Percentiles rank a stretch among this genome's conserved stretches.
Evolutionary conservation across 2,329 filamentous ascomycete genomes (phyloP).

Genomic region (Westerdykella ornata): DNA sequence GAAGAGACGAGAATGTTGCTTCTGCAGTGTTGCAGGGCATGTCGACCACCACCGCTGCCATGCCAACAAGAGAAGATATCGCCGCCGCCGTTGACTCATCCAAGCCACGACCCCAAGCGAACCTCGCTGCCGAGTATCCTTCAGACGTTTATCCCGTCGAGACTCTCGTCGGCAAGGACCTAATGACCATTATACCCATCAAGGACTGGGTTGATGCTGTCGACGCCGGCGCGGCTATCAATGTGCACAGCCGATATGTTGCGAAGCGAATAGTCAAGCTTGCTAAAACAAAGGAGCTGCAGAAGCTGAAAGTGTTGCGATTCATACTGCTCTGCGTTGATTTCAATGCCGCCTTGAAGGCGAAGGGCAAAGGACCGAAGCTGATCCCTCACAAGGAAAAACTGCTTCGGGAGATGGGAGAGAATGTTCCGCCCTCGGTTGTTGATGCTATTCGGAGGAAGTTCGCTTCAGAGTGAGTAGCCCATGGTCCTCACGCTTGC

Average conservation of each 20-base stretch:
- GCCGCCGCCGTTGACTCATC: conserved; percentile 58
- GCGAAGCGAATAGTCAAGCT: conserved; percentile 55
- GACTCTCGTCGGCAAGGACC: conserved; percentile 59
- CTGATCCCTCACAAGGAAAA: conserved; percentile 56
- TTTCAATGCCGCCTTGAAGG: conserved; percentile 40
- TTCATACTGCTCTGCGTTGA: conserved; percentile 46
- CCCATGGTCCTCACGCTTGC: background rate
- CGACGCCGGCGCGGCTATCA: conserved; percentile 52
- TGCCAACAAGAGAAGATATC: conserved; percentile 60
- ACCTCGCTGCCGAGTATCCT: conserved; percentile 59
- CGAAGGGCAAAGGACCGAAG: conserved; percentile 35
- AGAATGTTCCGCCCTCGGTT: conserved; percentile 19
- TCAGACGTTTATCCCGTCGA: conserved; percentile 67
- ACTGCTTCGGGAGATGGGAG: conserved; percentile 57
- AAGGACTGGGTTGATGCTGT: conserved; percentile 67
- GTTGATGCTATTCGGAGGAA: conserved; percentile 48
- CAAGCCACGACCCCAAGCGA: conserved; percentile 67
- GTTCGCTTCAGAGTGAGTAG: conserved; percentile 46
- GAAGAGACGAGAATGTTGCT: conserved; percentile 26
- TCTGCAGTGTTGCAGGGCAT: conserved; percentile 56
- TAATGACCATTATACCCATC: conserved; percentile 61
- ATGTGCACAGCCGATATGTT: conserved; percentile 57
- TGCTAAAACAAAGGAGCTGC: conserved; percentile 48
- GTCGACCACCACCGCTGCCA: conserved; percentile 54
- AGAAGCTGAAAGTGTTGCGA: conserved; percentile 43